Evolutionary conservation across 441 rosid species (phyloP).

Genomic region (Iberis amara): DNA sequence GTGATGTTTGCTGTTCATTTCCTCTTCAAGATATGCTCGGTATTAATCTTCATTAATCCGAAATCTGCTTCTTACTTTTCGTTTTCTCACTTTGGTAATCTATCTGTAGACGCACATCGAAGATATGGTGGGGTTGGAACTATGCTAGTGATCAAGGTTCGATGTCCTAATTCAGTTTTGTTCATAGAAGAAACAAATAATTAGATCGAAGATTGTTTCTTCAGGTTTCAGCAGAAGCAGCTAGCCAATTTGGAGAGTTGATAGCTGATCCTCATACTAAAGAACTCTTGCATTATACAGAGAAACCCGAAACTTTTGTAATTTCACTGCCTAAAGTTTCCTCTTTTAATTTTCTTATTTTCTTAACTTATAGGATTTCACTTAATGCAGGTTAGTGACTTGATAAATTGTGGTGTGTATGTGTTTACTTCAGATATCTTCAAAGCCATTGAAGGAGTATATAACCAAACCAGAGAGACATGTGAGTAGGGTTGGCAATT

Average conservation of each 20-base stretch:
- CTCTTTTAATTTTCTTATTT: not conserved
- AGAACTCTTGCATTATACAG: slow-evolving; percentile 81
- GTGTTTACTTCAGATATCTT: slow-evolving; percentile 69
- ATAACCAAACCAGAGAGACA: slow-evolving; percentile 52
- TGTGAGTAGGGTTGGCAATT: too few relatives aligned
- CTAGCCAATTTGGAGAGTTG: slow-evolving; percentile 82
- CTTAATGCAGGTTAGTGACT: slow-evolving; percentile 69
- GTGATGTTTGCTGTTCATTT: slow-evolving; percentile 90
- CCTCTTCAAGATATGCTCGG: slow-evolving; percentile 82
- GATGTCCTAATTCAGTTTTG: not conserved
- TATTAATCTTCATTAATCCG: slow-evolving; percentile 29
- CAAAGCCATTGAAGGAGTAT: slow-evolving; percentile 62
- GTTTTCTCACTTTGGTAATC: not conserved
- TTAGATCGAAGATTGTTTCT: slow-evolving; percentile 3
- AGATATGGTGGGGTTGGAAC: slow-evolving; percentile 80
- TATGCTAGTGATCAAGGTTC: slow-evolving; percentile 74
- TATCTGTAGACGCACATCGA: slow-evolving; percentile 66
- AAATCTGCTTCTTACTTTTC: not conserved
- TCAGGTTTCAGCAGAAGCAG: slow-evolving; percentile 92
- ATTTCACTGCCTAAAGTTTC: slow-evolving; percentile 23
- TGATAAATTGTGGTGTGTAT: slow-evolving; percentile 86
- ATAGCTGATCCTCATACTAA: slow-evolving; percentile 75
- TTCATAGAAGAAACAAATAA: not conserved
- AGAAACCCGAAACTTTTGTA: slow-evolving; percentile 92
- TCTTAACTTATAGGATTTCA: slow-evolving; percentile 5